Percentiles rank a stretch among this genome's conserved stretches.
Conservation (phyloP, 2,329 filamentous ascomycete genomes). For the Herpotrichia juniperi region DNA sequence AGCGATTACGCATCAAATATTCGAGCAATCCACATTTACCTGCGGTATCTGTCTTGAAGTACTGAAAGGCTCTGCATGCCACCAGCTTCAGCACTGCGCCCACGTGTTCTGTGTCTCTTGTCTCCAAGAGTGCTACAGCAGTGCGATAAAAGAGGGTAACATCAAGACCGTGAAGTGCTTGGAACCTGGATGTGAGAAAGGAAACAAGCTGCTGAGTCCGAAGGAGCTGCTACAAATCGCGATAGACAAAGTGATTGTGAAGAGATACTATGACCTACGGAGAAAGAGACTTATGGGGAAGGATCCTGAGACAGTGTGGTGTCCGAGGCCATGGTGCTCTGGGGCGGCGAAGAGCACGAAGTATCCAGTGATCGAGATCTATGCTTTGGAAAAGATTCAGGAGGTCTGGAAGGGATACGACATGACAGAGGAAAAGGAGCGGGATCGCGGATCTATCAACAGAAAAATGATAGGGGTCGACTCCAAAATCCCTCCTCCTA, state of each 20-base stretch:
- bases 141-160: conserved; percentile 81
- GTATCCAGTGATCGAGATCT: conserved; percentile 32
- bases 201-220: conserved; percentile 71
- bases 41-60: not conserved
- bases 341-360: conserved; percentile 71
- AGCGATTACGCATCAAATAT: not conserved
- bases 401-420: too few relatives aligned
- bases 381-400: not conserved
- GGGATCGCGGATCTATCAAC: too few relatives aligned
- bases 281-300: conserved; percentile 87
- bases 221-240: conserved; percentile 69
- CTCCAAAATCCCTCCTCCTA: conserved; percentile 32
- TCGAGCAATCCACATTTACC: not conserved
- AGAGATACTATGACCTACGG: conserved; percentile 83
- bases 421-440: too few relatives aligned
- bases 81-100: not conserved
- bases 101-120: conserved; percentile 88
- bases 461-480: conserved; percentile 7
- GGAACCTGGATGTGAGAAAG: conserved; percentile 75
- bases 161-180: conserved; percentile 77
- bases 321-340: conserved; percentile 85
- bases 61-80: not conserved
- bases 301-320: conserved; percentile 88
- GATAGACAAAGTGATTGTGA: conserved; percentile 67
- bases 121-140: conserved; percentile 83